Base-by-base conservation (phyloP, 1,284 basidiomycete genomes). In the Trametes sp. region DNA sequence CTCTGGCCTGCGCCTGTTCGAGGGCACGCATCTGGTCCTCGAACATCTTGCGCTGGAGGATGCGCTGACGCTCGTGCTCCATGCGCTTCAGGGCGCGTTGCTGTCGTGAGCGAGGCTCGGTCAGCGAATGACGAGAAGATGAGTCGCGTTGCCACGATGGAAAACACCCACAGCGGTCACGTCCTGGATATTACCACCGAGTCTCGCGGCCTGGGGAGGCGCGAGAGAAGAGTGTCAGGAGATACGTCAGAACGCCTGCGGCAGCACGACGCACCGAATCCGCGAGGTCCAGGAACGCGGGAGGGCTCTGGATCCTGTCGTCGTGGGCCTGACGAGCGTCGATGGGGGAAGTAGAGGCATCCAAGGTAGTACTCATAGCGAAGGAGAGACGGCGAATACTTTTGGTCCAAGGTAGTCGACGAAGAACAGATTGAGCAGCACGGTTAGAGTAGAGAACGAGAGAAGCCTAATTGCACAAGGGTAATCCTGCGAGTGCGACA, bases 21-120 rank as follows among this genome's bases (percentile, higher is more conserved):
- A 98, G 85, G 67, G 85, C 89, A 58, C 90, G 88, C 92, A 97
- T 96, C 78, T 97, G 94, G 70, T 96, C 93, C 77, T 96, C 96
- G 75, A 98, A 97, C 71, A 93, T 80, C 77, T 90, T 92, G 73
- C 94, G 89, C 76, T 97, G 95, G 59, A 93, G 77, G 49, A 81
- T 80, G 68, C 95, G 92, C 78, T 95, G 93, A 59, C 91, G 86
- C 77, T 96, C 94, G 75, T 97, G 94, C 76, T 96, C 94, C 68
- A 93, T 80, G 71, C 94, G 92, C 77, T 96, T 97, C 73, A 94
- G 82, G 66, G 96, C 88, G 68, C 92, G 91, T 92, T 96, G 78
- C 66, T 58, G 59, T 41, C 54, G 49, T 45, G 59, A 51, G 42
- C 29, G 29, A 58, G 48, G 42, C 44, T 48, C 31, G 9, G 65